Evolutionary conservation across 2,329 filamentous ascomycete species (phyloP), one percentile per base, ranked within the genome.

Genomic region (Trichophyton schoenleinii): DNA sequence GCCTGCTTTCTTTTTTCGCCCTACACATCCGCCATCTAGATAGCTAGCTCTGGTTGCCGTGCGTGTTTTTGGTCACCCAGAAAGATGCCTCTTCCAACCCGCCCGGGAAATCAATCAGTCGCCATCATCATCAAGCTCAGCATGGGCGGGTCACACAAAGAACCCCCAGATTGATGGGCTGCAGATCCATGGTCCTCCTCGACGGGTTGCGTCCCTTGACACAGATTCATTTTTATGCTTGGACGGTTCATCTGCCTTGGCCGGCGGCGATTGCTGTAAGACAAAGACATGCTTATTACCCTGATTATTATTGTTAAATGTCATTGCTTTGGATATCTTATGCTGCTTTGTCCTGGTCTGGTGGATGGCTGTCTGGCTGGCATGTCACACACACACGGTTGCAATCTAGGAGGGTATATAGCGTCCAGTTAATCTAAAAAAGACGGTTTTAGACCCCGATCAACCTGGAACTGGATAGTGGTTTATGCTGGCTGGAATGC

Each of bases 321-420:
- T 38, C 34, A 38, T 9, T 38, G 3, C 3, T 38, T 38, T 13
- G 34, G 9, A 2, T 38, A 1, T 28, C 31, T n/a, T 15, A 31
- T 25, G 3, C 25, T 52, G 25, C 11, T 52, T 52, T 31, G 9
- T 25, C 28, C 7, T 13, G n/a, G 15, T 4, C 13, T 53, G 49
- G 13, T 53, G 49, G 49, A 53, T 53, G 49, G 49, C 49, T 53
- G 49, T 53, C 49, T 53, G 49, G 49, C 49, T 53, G 49, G 34
- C 49, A 53, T 22, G 49, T 53, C 49, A n/a, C 49, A 53, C 49
- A 53, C 28, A 15, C 5, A 18, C 18, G 18, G 28, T 53, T 53
- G 22, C 49, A 53, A 22, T 53, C 28, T 4, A 15, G 28, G 49
- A 53, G 22, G 49, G 20, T 34, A 25, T 53, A 53, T n/a, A 31